Evolutionary conservation across 768 basidiomycete genomes (phyloP), one percentile per base, ranked within the genome.

Genomic region (Terana coerulea): DNA sequence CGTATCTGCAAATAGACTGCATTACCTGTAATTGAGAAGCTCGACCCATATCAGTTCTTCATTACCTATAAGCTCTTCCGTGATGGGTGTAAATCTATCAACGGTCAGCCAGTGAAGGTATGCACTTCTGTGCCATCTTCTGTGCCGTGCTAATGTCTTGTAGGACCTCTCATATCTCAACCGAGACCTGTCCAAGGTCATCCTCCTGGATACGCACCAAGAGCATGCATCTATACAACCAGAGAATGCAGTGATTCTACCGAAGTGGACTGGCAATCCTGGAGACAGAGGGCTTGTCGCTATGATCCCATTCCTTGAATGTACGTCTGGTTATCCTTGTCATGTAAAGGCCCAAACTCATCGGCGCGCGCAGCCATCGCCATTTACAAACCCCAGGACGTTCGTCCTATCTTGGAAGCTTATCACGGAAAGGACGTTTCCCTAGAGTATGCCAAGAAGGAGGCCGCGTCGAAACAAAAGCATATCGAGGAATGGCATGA

Each of bases 301-400:
- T n/a, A 79, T 98, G 77, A 94, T 99, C 58, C 95, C 95, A 0
- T 98, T 98, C 84, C 78, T 99, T 3, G 97, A 98, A 74, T 93
- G 93, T 76, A 61, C 48, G 77, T 71, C 8, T 54, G 12, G 31
- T 6, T 31, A 5, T 33, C n/a, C 33, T 10, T 9, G 30, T 31
- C 46, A 34, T 21, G 6, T 35, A 11, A 52, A 5, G 6, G 21
- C 19, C 10, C 30, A 50, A 37, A 35, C 12, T 52, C 21, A 19
- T 21, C 17, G n/a, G 11, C 15, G 30, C 25, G 11, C 36, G 3
- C 60, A 95, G 95, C 97, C 6, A 86, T 99, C 53, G 95, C 84
- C 0, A 95, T 98, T 58, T 94, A 92, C 73, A 86, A 84, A 55
- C 86, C 90, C 1, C 64, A 76, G 22, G 97, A 98, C 61, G 87